Base-by-base conservation (phyloP, 768 basidiomycete genomes). In the Boletus rubropictus region DNA sequence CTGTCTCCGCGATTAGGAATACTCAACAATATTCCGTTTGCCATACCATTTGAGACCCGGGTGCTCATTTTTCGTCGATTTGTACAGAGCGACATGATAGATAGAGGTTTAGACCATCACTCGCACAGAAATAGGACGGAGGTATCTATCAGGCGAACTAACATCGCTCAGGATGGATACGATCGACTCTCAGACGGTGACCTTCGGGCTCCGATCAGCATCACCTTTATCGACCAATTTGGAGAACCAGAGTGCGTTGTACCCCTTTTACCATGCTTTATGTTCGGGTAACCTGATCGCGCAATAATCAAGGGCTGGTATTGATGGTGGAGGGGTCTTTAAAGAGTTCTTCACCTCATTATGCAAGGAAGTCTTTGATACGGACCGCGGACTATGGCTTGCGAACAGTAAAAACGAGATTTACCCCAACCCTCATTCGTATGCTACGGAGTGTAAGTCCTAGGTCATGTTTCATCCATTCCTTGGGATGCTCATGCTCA, bases 301-400 rank as follows among this genome's bases (percentile, higher is more conserved):
- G 3, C 27, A 25, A 2, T 17, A 11, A 38, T 37, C 3, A 36
- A 89, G 87, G 64, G 82, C 85, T 15, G 95, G 94, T 0, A 95
- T 98, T 27, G 95, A 97, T 53, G 94, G 95, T 2, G 94, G 96
- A 3, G 96, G 96, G 0, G 84, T 98, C 5, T 98, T 96, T 74
- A 99, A 98, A 64, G 96, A 98, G 65, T 96, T 98, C 56, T 79
- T 98, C 59, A 99, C 93, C 2, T 89, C 86, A 12, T 66, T 99
- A 15, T 85, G 84, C 48, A 92, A 87, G 59, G 95, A 98, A 63
- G 95, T 89, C 0, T 98, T 99, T 51, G 92, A 99, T 59, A 86
- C 88, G 2, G 82, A 98, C 59, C 82, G 92, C 5, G 96, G 96
- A 9, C 70, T 99, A 5, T 99, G 96, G 96, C 72, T 95, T 22